These are phyloP conservation scores for Camellia sinensis DNA, from an alignment of 148 eudicot genomes.

Conservation along the genomic window DNA sequence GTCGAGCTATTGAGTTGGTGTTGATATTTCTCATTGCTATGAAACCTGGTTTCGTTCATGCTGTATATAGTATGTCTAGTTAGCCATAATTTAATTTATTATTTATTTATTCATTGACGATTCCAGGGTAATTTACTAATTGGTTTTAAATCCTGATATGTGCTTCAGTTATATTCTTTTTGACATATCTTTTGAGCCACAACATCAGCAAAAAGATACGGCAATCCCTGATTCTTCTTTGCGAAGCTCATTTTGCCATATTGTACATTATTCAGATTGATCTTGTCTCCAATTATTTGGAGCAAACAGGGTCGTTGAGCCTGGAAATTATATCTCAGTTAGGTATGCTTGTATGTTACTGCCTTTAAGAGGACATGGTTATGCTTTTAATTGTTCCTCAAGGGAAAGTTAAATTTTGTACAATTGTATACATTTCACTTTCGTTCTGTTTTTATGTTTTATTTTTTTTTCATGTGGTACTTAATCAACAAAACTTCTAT, in stretches of 20 bases:
- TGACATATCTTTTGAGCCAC: slow-evolving; percentile 84
- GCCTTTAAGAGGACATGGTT: slow-evolving; percentile 4
- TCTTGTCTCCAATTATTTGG: slow-evolving; percentile 55
- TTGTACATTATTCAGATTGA: slow-evolving; percentile 79
- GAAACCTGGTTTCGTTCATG: slow-evolving; percentile 93
- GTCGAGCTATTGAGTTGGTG: slow-evolving; percentile 80
- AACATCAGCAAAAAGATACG: slow-evolving; percentile 62
- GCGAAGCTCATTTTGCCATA: slow-evolving; percentile 92
- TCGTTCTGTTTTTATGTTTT: not conserved
- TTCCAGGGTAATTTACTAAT: slow-evolving; percentile 13
- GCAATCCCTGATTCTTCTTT: slow-evolving; percentile 72
- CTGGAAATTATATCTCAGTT: slow-evolving; percentile 63
- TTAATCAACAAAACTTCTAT: slow-evolving; percentile 11
- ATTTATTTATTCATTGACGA: not conserved
- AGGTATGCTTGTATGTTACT: slow-evolving; percentile 47
- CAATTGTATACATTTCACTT: not conserved
- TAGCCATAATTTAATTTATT: too few species aligned
- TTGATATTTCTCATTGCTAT: slow-evolving; percentile 87
- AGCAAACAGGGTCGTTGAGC: slow-evolving; percentile 55
- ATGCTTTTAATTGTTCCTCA: not conserved
- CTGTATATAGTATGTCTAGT: slow-evolving; percentile 69
- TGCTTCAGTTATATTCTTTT: slow-evolving; percentile 93
- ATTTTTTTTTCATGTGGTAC: not conserved
- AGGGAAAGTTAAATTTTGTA: not conserved
- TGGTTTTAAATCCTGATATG: slow-evolving; percentile 14